Evolutionary conservation across 768 basidiomycete genomes (phyloP).

Genomic region (Hygrocybe coccinea): DNA sequence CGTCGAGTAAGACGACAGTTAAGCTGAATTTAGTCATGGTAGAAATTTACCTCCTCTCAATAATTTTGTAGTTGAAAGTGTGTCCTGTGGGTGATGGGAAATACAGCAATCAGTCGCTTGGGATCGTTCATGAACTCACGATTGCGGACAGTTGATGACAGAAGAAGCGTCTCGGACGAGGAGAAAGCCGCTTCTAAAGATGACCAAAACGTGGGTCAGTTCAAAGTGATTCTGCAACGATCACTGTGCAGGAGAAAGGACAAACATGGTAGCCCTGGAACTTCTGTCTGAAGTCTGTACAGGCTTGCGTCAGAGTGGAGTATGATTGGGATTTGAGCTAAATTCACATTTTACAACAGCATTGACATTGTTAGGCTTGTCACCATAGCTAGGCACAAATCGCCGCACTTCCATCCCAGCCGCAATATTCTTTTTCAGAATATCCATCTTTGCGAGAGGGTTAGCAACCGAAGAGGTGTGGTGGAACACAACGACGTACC

Average conservation of each 20-base stretch:
- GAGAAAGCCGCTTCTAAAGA: conserved; percentile 51
- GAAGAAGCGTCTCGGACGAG: conserved; percentile 54
- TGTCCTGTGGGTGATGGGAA: neutral
- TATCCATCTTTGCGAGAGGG: conserved; percentile 46
- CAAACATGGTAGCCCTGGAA: conserved; percentile 59
- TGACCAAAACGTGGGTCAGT: conserved; percentile 1
- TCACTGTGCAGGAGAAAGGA: conserved; percentile 5
- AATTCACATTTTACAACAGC: conserved; percentile 61
- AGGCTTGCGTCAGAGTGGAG: neutral
- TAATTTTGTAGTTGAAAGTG: neutral
- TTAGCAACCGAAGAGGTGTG: neutral
- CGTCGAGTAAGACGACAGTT: neutral
- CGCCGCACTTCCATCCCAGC: conserved; percentile 52
- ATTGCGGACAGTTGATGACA: conserved; percentile 70
- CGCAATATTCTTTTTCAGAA: conserved; percentile 50
- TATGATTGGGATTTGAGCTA: neutral
- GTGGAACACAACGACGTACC: conserved; percentile 28
- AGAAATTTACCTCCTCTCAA: too few species aligned
- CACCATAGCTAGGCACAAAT: conserved; percentile 60
- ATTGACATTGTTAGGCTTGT: conserved; percentile 51
- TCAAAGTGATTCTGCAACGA: neutral
- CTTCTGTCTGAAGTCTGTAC: conserved; percentile 63
- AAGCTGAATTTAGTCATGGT: too few species aligned
- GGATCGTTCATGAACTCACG: conserved; percentile 36
- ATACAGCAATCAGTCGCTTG: neutral